Evolutionary conservation across 768 basidiomycete genomes (phyloP).

Genomic region (Lactarius deliciosus): DNA sequence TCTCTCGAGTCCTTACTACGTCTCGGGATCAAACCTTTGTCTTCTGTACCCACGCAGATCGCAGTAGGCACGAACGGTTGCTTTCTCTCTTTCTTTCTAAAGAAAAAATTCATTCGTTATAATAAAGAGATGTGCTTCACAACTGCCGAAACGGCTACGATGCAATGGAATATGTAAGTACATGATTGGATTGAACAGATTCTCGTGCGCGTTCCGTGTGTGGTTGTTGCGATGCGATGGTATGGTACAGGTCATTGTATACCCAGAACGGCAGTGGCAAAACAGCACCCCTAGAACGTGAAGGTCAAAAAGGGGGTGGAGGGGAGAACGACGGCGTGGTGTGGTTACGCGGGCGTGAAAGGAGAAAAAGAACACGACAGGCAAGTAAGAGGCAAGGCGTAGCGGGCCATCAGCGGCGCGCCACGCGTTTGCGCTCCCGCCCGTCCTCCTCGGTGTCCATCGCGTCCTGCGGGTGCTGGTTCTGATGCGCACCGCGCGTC

Average conservation of each 20-base stretch:
- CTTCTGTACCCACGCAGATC: too few species aligned
- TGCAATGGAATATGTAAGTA: constrained; percentile 27
- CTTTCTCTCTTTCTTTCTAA: neutral
- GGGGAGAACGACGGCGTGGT: neutral
- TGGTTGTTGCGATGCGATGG: constrained; percentile 14
- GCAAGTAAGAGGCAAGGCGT: neutral
- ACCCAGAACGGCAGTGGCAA: constrained; percentile 14
- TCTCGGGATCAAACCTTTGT: too few species aligned
- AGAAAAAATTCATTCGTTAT: constrained; percentile 17
- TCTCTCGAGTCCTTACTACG: too few species aligned
- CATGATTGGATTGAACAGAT: constrained; percentile 17
- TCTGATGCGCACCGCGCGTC: constrained; percentile 40
- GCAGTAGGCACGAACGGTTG: too few species aligned
- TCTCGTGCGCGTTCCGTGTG: constrained; percentile 18
- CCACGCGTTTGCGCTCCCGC: constrained; percentile 71
- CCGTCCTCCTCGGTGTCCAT: constrained; percentile 81
- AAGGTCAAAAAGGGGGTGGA: neutral
- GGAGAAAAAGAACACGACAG: neutral
- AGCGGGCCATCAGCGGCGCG: constrained; percentile 52
- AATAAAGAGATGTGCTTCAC: constrained; percentile 29
- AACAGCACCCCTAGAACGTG: constrained; percentile 12
- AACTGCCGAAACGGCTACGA: constrained; percentile 15
- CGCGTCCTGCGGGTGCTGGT: constrained; percentile 44
- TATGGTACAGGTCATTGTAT: constrained; percentile 20
- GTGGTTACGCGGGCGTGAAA: neutral